Base-by-base conservation (phyloP, 768 basidiomycete species). In the Russula earlei region DNA sequence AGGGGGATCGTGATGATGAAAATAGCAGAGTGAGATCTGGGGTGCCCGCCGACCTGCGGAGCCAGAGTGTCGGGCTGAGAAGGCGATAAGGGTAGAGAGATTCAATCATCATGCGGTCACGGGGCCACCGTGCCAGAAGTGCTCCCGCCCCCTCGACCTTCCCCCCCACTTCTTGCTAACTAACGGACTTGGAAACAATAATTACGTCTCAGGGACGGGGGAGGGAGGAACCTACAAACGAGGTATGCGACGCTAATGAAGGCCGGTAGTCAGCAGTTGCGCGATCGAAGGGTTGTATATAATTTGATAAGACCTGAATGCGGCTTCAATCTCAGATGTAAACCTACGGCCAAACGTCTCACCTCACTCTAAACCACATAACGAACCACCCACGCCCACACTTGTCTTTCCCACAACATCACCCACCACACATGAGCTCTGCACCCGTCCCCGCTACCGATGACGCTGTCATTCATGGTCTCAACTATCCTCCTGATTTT, bases 401-500 rank as follows among this genome's bases (percentile, higher is more conserved):
- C 34, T n/a, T 24, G 41, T 20, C 34, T 49, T 58, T 49, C 56
- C 46, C 57, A 53, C 52, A 58, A 31, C 49, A 19, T 9, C 43
- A 45, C 19, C 40, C 25, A 37, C 46, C 34, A 49, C 48, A 49
- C 57, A 58, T 58, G 57, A 25, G 20, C 41, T 43, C 57, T 20
- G 9, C 52, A 25, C 36, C 40, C 29, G 1, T 43, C 33, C 33
- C 56, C 25, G 36, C 56, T 4, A 24, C 57, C n/a, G 52, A 58
- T 11, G 57, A 58, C 48, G 37, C 47, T 14, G 20, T n/a, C 52
- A 19, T 59, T 8, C 25, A 62, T 33, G 66, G 68, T 57, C 61
- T 69, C 59, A 17, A 55, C 14, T 65, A 67, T 48, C 64, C 64
- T 24, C 41, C 44, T 14, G 55, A 57, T 24, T 64, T 66, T 58